phyloP scores from a whole-genome alignment of 768 basidiomycete genomes.

The Suillus paluster region DNA sequence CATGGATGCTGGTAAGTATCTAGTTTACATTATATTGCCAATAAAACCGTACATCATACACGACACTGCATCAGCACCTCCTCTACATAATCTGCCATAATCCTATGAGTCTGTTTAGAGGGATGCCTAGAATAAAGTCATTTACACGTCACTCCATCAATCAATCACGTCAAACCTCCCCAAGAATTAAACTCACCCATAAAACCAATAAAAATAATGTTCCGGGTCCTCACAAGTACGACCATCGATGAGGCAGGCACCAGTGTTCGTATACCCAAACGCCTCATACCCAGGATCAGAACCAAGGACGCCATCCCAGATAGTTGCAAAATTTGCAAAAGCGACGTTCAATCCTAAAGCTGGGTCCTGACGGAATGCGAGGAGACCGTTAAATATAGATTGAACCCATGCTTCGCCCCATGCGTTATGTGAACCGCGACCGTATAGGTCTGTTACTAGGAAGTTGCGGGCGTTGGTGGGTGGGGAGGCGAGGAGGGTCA shows the following conservation, averaged over 20 bases:
- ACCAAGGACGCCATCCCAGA: slow-evolving; percentile 54
- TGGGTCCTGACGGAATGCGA: slow-evolving; percentile 36
- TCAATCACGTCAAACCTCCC: neutral
- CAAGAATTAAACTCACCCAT: slow-evolving; percentile 43
- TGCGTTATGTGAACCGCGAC: slow-evolving; percentile 45
- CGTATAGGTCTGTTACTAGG: slow-evolving; percentile 55
- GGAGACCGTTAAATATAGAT: slow-evolving; percentile 47
- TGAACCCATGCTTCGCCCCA: slow-evolving; percentile 53
- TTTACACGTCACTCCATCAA: slow-evolving; percentile 9
- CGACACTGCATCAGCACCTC: slow-evolving; percentile 43
- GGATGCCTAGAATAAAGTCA: slow-evolving; percentile 46
- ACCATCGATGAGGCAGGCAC: slow-evolving; percentile 37
- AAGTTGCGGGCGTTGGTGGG: slow-evolving; percentile 57
- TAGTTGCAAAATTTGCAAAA: slow-evolving; percentile 50
- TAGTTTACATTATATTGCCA: too few species aligned
- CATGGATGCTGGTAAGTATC: too few species aligned
- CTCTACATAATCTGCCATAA: slow-evolving; percentile 57
- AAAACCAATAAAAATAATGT: slow-evolving; percentile 58
- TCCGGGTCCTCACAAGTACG: slow-evolving; percentile 47
- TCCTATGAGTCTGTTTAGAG: slow-evolving; percentile 50
- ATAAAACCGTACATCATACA: neutral
- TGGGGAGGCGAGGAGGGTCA: slow-evolving; percentile 47
- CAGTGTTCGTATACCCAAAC: slow-evolving; percentile 52
- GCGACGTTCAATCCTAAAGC: slow-evolving; percentile 46
- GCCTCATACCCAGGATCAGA: slow-evolving; percentile 47